Evolutionary conservation across 257 asterid genomes (phyloP).

Genomic region (Parsonsia alboflavescens): DNA sequence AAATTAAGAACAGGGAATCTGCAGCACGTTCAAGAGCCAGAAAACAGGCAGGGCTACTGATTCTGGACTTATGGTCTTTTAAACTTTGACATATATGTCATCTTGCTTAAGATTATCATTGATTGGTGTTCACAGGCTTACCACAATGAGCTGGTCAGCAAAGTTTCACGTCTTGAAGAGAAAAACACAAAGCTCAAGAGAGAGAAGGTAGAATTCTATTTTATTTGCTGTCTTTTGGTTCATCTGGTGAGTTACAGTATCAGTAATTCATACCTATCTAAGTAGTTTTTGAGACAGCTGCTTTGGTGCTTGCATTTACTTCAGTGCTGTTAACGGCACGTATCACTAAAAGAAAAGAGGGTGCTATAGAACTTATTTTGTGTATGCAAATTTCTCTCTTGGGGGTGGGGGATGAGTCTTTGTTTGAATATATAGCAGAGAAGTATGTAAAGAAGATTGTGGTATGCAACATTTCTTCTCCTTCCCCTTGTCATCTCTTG

Average conservation of each 20-base stretch:
- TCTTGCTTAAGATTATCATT: background rate
- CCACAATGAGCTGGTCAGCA: constrained; percentile 75
- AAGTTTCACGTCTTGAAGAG: constrained; percentile 79
- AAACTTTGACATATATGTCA: background rate
- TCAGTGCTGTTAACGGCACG: background rate
- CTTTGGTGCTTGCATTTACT: background rate
- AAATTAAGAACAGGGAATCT: constrained; percentile 82
- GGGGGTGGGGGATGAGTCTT: background rate
- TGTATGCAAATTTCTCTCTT: no score
- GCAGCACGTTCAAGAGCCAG: constrained; percentile 95
- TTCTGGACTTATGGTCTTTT: constrained; percentile 5
- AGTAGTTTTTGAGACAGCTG: background rate
- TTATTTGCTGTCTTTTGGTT: background rate
- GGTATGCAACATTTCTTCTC: background rate
- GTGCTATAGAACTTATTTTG: background rate
- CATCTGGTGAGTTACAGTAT: background rate
- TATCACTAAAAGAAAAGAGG: background rate
- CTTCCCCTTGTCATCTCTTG: background rate
- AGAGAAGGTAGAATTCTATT: constrained; percentile 43
- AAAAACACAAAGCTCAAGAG: constrained; percentile 62
- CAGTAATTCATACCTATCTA: background rate
- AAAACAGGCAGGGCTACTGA: constrained; percentile 61
- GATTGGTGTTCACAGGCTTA: constrained; percentile 54
- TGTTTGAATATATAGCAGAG: background rate
- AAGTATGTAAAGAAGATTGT: background rate